Conservation (phyloP, 2,329 filamentous ascomycete species). For the Scopulariopsis brevicaulis region DNA sequence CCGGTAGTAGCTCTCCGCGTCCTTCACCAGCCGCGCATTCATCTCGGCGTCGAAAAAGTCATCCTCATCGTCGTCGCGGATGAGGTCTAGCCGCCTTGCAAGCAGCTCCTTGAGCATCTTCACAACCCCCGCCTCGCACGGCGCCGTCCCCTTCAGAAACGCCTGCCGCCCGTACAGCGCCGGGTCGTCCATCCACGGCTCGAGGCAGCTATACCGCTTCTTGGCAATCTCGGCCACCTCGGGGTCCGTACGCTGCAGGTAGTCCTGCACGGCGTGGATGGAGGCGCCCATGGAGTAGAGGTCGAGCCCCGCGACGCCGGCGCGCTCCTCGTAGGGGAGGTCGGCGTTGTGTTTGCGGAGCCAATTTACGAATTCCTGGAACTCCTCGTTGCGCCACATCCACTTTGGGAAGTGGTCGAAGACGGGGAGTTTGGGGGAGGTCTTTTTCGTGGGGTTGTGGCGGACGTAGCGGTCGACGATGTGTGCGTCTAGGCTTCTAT, state of each 20-base stretch:
- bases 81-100: slow-evolving; percentile 26
- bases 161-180: slow-evolving; percentile 33
- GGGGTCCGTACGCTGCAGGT: slow-evolving; percentile 32
- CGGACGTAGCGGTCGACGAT: slow-evolving; percentile 37
- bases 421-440: slow-evolving; percentile 17
- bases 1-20: slow-evolving; percentile 38
- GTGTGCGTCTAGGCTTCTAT: slow-evolving; percentile 31
- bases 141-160: slow-evolving; percentile 20
- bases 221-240: slow-evolving; percentile 28
- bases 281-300: slow-evolving; percentile 35
- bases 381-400: slow-evolving; percentile 44
- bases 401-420: slow-evolving; percentile 40
- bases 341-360: slow-evolving; percentile 28
- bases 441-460: slow-evolving; percentile 21
- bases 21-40: slow-evolving; percentile 35
- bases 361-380: slow-evolving; percentile 39
- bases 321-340: slow-evolving; percentile 8
- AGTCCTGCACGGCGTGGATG: slow-evolving; percentile 32
- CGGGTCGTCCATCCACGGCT: slow-evolving; percentile 36
- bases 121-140: slow-evolving; percentile 33
- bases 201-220: slow-evolving; percentile 30
- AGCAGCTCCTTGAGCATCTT: slow-evolving; percentile 31
- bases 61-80: slow-evolving; percentile 24
- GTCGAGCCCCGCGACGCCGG: slow-evolving; percentile 38
- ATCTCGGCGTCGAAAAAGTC: slow-evolving; percentile 36